These are phyloP conservation scores for Stachybotrys chlorohalonatus DNA, from an alignment of 2,329 filamentous ascomycete genomes.

Conservation along the genomic window DNA sequence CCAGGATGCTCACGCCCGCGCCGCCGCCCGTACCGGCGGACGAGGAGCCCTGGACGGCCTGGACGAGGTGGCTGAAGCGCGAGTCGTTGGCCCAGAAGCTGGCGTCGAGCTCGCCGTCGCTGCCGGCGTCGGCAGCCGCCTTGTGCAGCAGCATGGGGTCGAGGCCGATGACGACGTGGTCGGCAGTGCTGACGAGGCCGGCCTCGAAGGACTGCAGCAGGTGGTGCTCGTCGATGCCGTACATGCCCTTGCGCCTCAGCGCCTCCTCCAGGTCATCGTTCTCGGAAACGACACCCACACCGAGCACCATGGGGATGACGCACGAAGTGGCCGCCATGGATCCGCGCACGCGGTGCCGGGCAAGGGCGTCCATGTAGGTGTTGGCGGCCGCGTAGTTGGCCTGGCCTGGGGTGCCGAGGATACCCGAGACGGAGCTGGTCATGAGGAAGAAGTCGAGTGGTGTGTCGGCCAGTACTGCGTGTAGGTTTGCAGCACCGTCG, in stretches of 20 bases:
- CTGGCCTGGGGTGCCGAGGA: conserved; percentile 12
- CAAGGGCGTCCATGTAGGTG: conserved; percentile 16
- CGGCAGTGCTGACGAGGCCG: background rate
- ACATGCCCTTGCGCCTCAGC: conserved; percentile 3
- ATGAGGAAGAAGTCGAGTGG: background rate
- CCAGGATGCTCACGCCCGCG: conserved; percentile 7
- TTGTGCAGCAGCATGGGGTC: conserved; percentile 10
- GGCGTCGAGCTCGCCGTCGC: conserved; percentile 4
- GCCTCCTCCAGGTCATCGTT: background rate
- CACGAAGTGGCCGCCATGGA: background rate
- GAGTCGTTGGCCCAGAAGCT: conserved; percentile 17
- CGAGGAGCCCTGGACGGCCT: conserved; percentile 5
- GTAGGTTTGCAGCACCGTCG: conserved; percentile 15
- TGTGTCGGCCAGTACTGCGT: conserved; percentile 4
- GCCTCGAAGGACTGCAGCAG: conserved; percentile 1
- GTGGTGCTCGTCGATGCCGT: conserved; percentile 3
- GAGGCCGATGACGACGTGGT: conserved; percentile 17
- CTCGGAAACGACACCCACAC: background rate
- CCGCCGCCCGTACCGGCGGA: conserved; percentile 2
- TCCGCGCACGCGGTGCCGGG: conserved; percentile 4
- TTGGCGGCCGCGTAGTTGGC: conserved; percentile 18
- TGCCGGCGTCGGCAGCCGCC: conserved; percentile 1
- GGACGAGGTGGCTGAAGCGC: conserved; percentile 10
- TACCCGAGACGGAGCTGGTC: conserved; percentile 9
- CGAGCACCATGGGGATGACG: conserved; percentile 4